These are phyloP conservation scores for Suillus spraguei DNA, from an alignment of 768 basidiomycete genomes.

Conservation along the genomic window DNA sequence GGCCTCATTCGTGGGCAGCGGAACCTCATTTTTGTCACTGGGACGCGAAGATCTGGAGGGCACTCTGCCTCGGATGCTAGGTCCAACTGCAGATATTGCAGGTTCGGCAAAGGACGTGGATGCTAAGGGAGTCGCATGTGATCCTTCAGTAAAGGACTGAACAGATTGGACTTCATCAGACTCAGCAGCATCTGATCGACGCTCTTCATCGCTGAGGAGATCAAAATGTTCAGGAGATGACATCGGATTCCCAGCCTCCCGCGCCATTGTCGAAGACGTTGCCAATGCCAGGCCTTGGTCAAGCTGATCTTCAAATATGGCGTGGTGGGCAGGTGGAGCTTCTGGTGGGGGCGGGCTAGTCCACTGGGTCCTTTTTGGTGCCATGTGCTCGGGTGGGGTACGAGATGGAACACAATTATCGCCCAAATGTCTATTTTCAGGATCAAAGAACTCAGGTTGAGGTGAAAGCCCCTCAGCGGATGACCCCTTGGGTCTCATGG, in stretches of 20 bases:
- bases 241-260: conserved; percentile 53
- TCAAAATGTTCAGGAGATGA: conserved; percentile 65
- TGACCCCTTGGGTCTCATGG: conserved; percentile 50
- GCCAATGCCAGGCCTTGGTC: conserved; percentile 69
- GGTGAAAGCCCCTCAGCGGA: conserved; percentile 56
- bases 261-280: conserved; percentile 60
- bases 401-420: conserved; percentile 40
- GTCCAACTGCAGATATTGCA: conserved; percentile 12
- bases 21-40: conserved; percentile 11
- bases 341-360: conserved; percentile 84
- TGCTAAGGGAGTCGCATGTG: conserved; percentile 28
- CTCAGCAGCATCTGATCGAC: conserved; percentile 57
- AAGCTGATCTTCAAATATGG: conserved; percentile 67
- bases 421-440: conserved; percentile 34
- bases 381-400: conserved; percentile 75
- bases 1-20: conserved; percentile 12
- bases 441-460: conserved; percentile 48
- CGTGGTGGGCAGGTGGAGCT: conserved; percentile 66
- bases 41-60: conserved; percentile 18
- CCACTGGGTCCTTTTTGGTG: conserved; percentile 79
- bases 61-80: conserved; percentile 29
- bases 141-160: conserved; percentile 61
- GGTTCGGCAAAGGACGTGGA: conserved; percentile 12
- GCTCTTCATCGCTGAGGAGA: conserved; percentile 66
- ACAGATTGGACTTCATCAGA: conserved; percentile 75